A percentile compares a stretch with the other conserved stretches of the same genome.
Conservation (phyloP, 108 stramenopile genomes). For the Conticribra guillardii region DNA sequence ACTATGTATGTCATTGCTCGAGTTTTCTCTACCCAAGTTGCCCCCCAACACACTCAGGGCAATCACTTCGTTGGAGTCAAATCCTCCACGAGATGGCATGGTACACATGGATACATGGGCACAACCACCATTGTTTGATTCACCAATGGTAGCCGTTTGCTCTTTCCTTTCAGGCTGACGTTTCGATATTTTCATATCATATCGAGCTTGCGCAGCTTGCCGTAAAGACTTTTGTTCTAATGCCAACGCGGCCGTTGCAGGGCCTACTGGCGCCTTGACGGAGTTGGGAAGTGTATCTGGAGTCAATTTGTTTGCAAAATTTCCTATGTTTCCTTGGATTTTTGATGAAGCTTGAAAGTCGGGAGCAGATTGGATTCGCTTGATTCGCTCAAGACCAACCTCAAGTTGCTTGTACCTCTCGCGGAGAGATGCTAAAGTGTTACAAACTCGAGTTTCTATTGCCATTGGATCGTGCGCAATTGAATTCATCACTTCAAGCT, state of each 20-base stretch:
- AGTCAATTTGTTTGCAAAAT: conserved; percentile 1
- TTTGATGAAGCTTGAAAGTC: background rate
- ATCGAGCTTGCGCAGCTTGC: conserved; percentile 40
- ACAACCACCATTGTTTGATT: background rate
- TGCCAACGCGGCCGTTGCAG: conserved; percentile 45
- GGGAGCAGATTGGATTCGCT: conserved; percentile 23
- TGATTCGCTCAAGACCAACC: conserved; percentile 40
- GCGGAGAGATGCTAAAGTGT: conserved; percentile 59
- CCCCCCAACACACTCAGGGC: conserved; percentile 38
- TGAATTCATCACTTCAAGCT: conserved; percentile 43
- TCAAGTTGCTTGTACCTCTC: conserved; percentile 68
- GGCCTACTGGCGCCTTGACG: conserved; percentile 9
- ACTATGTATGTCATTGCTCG: background rate
- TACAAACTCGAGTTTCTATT: conserved; percentile 65
- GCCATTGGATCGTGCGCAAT: conserved; percentile 64
- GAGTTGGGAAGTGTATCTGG: background rate
- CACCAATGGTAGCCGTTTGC: background rate
- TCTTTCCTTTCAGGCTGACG: background rate
- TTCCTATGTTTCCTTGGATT: background rate
- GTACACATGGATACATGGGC: conserved; percentile 34
- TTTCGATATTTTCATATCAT: conserved; percentile 28
- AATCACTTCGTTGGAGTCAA: conserved; percentile 45
- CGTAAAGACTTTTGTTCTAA: conserved; percentile 37
- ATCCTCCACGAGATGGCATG: conserved; percentile 36
- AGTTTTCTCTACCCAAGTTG: conserved; percentile 24